Evolutionary conservation across 345 rosid genomes (phyloP), one percentile per base, ranked within the genome.

Genomic region (Dipteronia dyeriana): DNA sequence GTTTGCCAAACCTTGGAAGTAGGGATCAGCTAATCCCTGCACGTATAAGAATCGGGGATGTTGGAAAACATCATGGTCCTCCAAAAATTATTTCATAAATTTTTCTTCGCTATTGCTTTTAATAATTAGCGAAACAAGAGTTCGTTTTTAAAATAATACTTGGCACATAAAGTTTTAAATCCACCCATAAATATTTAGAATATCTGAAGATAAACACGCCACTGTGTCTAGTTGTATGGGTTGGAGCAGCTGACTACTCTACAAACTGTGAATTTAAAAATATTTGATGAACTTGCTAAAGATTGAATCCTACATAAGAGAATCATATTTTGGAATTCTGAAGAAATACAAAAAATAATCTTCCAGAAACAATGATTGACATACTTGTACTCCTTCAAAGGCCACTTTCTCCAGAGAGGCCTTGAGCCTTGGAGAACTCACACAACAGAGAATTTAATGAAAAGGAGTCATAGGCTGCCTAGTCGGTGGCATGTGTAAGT

Each of bases 21-120:
- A 97, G 47, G 99, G 92, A 86, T 97, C 96, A 78, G 94, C 88
- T 66, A 97, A 80, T 70, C 98, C 97, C 99, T 97, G 89, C 84
- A 79, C 76, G 54, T 66, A 84, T 17, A 45, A 10, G 12, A 10
- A 76, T 54, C 68, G 38, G 74, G 74, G 75, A 67, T 34, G 78
- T 77, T 70, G 65, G 39, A 68, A 79, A 59, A 43, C 49, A 25
- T 54, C 39, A 34, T 56, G 66, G 54, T 70, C 57, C 43, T 14
- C 62, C 65, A 6, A 34, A 51, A 54, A 20, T 73, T 51, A 65
- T 51, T 29, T 16, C 13, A 47, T 19, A 11, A 31, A 9, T 49
- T n/a, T 31, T 47, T 26, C 29, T 29, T 38, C 29, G 38, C 38
- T 29, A 39, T 54, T 41, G 39, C 72, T 23, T 66, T 57, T 14